Evolutionary conservation across 2,329 filamentous ascomycete genomes (phyloP).

Genomic region (Aspergillus quadricinctus): DNA sequence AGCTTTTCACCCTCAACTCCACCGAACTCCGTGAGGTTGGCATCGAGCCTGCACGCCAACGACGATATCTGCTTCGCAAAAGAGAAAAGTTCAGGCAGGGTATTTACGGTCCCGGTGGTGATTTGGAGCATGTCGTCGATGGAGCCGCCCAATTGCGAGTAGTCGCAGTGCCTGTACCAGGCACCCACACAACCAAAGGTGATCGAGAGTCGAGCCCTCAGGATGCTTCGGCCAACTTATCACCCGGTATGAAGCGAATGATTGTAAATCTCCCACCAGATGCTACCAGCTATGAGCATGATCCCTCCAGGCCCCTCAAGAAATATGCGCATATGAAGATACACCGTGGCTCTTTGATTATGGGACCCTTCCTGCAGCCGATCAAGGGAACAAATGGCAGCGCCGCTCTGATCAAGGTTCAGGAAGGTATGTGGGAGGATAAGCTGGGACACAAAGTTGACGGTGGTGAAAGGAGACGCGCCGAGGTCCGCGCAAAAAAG

Average conservation of each 20-base stretch:
- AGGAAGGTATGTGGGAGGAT: slow-evolving; percentile 92
- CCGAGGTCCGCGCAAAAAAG: slow-evolving; percentile 82
- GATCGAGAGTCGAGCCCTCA: slow-evolving; percentile 21
- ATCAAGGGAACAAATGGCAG: slow-evolving; percentile 57
- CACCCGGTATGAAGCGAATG: slow-evolving; percentile 53
- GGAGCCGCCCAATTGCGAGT: slow-evolving; percentile 56
- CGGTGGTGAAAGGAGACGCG: slow-evolving; percentile 86
- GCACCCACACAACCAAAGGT: slow-evolving; percentile 22
- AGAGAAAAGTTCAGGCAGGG: slow-evolving; percentile 77
- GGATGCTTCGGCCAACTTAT: slow-evolving; percentile 48
- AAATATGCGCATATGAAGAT: slow-evolving; percentile 64
- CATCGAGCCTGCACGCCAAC: slow-evolving; percentile 75
- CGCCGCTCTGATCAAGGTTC: slow-evolving; percentile 63
- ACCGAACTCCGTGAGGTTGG: slow-evolving; percentile 76
- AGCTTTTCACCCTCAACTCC: slow-evolving; percentile 77
- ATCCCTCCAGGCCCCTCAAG: slow-evolving; percentile 42
- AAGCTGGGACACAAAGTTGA: slow-evolving; percentile 86
- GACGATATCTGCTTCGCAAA: slow-evolving; percentile 84
- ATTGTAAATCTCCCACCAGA: slow-evolving; percentile 57
- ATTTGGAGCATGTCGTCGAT: slow-evolving; percentile 68
- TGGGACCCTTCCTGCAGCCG: slow-evolving; percentile 68
- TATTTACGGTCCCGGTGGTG: slow-evolving; percentile 74
- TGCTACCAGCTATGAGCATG: slow-evolving; percentile 53
- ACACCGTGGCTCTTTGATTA: slow-evolving; percentile 63
- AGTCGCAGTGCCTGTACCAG: slow-evolving; percentile 49